Percentiles rank a stretch among this genome's conserved stretches.
Evolutionary conservation across 257 asterid species (phyloP).

Genomic region (Salvia hispanica): DNA sequence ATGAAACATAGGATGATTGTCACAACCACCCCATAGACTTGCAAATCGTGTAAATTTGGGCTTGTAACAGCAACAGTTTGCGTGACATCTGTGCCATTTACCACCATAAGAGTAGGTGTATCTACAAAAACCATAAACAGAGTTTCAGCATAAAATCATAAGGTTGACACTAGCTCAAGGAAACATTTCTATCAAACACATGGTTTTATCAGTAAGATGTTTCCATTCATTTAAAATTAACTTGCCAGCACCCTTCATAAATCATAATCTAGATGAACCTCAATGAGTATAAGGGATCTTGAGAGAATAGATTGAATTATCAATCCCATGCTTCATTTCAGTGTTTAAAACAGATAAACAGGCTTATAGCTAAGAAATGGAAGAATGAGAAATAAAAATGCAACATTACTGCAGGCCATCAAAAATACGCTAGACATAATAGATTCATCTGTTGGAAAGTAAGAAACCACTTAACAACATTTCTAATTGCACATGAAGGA

Average conservation of each 20-base stretch:
- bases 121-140: slow-evolving; percentile 42
- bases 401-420: slow-evolving; percentile 20
- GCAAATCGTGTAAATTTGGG: slow-evolving; percentile 96
- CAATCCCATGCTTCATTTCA: neutral
- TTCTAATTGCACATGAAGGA: slow-evolving; percentile 19
- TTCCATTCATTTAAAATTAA: slow-evolving; percentile 9
- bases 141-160: slow-evolving; percentile 22
- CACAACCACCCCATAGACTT: slow-evolving; percentile 90
- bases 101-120: slow-evolving; percentile 70
- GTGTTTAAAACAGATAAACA: neutral
- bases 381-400: neutral
- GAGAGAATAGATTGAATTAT: neutral
- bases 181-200: slow-evolving; percentile 10
- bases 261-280: slow-evolving; percentile 19
- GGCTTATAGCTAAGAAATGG: slow-evolving; percentile 18
- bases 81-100: slow-evolving; percentile 74
- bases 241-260: slow-evolving; percentile 11
- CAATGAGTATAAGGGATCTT: neutral
- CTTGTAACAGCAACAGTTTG: slow-evolving; percentile 81
- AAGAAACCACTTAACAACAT: slow-evolving; percentile 13
- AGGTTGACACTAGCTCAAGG: neutral
- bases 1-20: slow-evolving; percentile 92
- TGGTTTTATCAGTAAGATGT: slow-evolving; percentile 15
- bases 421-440: neutral
- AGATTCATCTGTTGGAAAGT: neutral